Evolutionary conservation across 2,329 filamentous ascomycete genomes (phyloP).

Genomic region (Xylariaceae sp.): DNA sequence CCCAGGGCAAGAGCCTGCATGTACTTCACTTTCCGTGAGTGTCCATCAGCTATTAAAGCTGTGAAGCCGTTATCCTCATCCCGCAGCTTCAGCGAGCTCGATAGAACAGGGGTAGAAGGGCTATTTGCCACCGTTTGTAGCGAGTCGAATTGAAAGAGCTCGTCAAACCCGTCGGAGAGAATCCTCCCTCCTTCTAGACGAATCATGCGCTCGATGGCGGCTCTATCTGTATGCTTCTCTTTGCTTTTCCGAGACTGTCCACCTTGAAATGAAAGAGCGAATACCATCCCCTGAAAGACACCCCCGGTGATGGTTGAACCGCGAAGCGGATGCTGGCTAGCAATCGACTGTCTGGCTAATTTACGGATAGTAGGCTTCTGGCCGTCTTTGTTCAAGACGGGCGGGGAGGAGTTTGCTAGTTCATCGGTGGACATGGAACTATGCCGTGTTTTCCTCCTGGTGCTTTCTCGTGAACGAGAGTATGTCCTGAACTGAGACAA

Average conservation of each 20-base stretch:
- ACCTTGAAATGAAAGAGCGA: slow-evolving; percentile 75
- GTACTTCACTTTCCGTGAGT: slow-evolving; percentile 87
- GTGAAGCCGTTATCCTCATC: slow-evolving; percentile 70
- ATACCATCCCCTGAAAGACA: slow-evolving; percentile 81
- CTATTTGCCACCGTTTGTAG: slow-evolving; percentile 32
- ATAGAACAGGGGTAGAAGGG: slow-evolving; percentile 26
- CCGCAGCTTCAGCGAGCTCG: slow-evolving; percentile 52
- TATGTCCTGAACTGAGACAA: slow-evolving; percentile 31
- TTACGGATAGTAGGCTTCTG: slow-evolving; percentile 19
- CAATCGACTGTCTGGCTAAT: slow-evolving; percentile 23
- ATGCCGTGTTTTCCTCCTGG: slow-evolving; percentile 33
- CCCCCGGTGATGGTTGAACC: slow-evolving; percentile 20
- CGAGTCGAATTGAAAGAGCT: slow-evolving; percentile 66
- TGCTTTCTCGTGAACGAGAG: slow-evolving; percentile 27
- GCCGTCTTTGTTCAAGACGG: slow-evolving; percentile 35
- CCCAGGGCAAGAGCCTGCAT: slow-evolving; percentile 92
- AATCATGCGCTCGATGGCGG: slow-evolving; percentile 63
- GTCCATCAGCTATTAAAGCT: slow-evolving; percentile 81
- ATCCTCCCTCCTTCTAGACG: slow-evolving; percentile 71
- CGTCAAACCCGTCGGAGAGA: slow-evolving; percentile 75
- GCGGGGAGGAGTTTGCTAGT: slow-evolving; percentile 45
- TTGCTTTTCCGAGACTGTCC: slow-evolving; percentile 54
- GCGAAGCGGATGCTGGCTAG: slow-evolving; percentile 19
- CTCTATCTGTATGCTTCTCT: slow-evolving; percentile 48
- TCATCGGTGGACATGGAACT: slow-evolving; percentile 54